These are phyloP conservation scores for Talaromyces albobiverticillius DNA, from an alignment of 2,329 filamentous ascomycete species.

Conservation along the genomic window DNA sequence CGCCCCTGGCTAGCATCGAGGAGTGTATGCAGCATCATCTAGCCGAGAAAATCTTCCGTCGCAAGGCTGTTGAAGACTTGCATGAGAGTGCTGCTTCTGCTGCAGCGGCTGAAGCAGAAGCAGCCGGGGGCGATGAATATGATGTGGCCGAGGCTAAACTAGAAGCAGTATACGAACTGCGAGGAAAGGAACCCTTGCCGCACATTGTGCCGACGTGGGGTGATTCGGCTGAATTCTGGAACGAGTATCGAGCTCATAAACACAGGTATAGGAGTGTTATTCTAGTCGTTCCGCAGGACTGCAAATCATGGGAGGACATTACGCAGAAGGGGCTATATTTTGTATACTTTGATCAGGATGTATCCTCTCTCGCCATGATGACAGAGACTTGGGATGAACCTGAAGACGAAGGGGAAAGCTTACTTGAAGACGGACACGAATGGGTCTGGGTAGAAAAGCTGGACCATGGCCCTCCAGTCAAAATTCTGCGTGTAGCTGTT, in stretches of 20 bases:
- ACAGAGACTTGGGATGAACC: slow-evolving; percentile 12
- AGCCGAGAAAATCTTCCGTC: slow-evolving; percentile 13
- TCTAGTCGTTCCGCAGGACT: slow-evolving; percentile 5
- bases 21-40: slow-evolving; percentile 17
- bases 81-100: slow-evolving; percentile 1
- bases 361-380: slow-evolving; percentile 11
- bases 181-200: slow-evolving; percentile 2
- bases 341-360: slow-evolving; percentile 16
- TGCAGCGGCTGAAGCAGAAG: not conserved
- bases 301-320: slow-evolving; percentile 14
- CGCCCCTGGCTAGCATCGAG: slow-evolving; percentile 14
- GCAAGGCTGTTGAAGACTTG: slow-evolving; percentile 4
- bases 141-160: slow-evolving; percentile 7
- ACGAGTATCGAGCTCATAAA: not conserved
- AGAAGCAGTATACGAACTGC: slow-evolving; percentile 2
- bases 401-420: slow-evolving; percentile 10
- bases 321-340: slow-evolving; percentile 11
- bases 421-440: not conserved
- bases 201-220: slow-evolving; percentile 9
- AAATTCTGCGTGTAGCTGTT: not conserved
- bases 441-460: slow-evolving; percentile 9
- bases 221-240: not conserved
- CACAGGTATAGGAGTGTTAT: slow-evolving; percentile 7
- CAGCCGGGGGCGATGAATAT: slow-evolving; percentile 4
- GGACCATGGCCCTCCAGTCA: slow-evolving; percentile 5